These are phyloP conservation scores for Marsdenia floribunda DNA, from an alignment of 257 asterid genomes.

Conservation along the genomic window DNA sequence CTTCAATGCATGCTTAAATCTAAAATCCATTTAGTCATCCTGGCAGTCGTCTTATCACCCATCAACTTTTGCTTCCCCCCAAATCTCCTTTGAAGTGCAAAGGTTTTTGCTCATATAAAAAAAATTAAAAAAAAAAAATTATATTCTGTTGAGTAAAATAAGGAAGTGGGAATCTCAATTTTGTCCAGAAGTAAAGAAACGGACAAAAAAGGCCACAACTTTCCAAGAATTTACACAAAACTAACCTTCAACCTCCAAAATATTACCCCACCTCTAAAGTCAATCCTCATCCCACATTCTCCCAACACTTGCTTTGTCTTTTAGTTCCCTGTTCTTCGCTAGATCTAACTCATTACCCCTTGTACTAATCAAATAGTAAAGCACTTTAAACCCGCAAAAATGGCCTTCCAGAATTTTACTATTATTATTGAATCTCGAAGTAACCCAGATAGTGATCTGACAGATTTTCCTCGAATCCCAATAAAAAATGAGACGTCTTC, in stretches of 20 bases:
- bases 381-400: constrained; percentile 1
- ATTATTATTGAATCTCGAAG: background rate
- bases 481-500: constrained; percentile 19
- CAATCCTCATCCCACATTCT: constrained; percentile 35
- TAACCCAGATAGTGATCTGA: constrained; percentile 10
- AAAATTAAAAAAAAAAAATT: too few species aligned
- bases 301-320: constrained; percentile 39
- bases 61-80: background rate
- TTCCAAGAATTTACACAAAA: constrained; percentile 37
- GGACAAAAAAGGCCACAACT: constrained; percentile 49
- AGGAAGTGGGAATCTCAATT: constrained; percentile 50
- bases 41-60: background rate
- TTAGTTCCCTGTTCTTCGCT: constrained; percentile 28
- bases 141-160: background rate
- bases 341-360: constrained; percentile 34
- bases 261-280: constrained; percentile 33
- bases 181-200: constrained; percentile 51
- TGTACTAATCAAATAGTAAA: constrained; percentile 1
- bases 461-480: constrained; percentile 33
- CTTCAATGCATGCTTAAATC: background rate
- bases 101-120: background rate
- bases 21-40: background rate
- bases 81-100: background rate
- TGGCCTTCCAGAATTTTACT: background rate
- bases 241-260: constrained; percentile 28